Base-by-base conservation (phyloP, 2,329 filamentous ascomycete genomes). In the Clarireedia hainanense region DNA sequence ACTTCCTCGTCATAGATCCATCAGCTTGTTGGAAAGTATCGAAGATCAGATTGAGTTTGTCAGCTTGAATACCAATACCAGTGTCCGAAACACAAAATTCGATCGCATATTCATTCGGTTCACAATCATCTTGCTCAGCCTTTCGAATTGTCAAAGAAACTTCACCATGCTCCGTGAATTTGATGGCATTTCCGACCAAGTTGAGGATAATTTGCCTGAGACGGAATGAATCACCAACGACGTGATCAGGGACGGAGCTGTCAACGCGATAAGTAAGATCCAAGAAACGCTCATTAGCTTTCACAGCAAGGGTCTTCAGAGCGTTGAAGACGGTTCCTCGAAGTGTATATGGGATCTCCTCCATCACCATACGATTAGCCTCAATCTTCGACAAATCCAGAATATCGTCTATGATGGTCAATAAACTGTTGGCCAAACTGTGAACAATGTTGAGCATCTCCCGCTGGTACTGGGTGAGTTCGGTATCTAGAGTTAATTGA, bases 401-500 rank as follows among this genome's bases (percentile, higher is more conserved):
- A 67, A 88, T 88, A 67, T 88, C 84, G 70, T 99, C 92, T 68
- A 99, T 97, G 65, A 99, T 97, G 50, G 92, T 97, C 66, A 99
- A 76, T 65, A 99, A 76, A 73, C 92, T 96, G 74, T 96, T 96
- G 63, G 92, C 94, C 63, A 97, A 77, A 68, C 95, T 95, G 73
- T 96, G 92, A 64, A 99, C 92, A 67, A 96, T 96, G 65, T 96
- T 97, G 71, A 97, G 76, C 92, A 97, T 97, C 74, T 99, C 94
- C 64, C 94, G 85, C 67, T 96, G 94, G 67, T 96, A 95, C 67
- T 91, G 89, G 47, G 91, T 96, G 57, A 99, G 78, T 69, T 97
- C 87, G 40, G 92, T 96, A 69, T 99, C 94, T 53, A 99, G 79
- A 1, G 94, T 96, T 55, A 99, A 78, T 71, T 96, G 91, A 2